These are phyloP conservation scores for Wickerhamomyces sp. DNA, from an alignment of 1,139 yeast genomes.

Conservation along the genomic window DNA sequence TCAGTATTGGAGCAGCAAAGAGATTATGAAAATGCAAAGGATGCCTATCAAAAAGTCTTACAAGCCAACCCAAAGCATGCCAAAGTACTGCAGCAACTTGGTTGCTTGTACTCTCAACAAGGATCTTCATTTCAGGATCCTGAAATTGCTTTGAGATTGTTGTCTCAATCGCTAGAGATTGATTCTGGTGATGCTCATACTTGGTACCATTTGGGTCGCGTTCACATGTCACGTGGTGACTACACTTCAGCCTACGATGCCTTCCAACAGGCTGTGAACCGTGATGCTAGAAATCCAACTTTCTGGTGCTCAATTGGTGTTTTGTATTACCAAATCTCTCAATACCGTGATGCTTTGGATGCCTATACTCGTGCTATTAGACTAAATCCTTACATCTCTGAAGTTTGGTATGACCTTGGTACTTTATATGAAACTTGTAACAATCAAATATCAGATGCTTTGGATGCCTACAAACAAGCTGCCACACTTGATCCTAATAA, in stretches of 20 bases:
- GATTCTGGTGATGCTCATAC: constrained; percentile 92
- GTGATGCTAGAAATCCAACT: constrained; percentile 94
- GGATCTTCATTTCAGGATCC: constrained; percentile 69
- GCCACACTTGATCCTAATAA: constrained; percentile 92
- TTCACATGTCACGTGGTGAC: constrained; percentile 93
- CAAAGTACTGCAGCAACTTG: constrained; percentile 91
- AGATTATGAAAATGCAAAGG: constrained; percentile 87
- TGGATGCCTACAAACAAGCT: constrained; percentile 95
- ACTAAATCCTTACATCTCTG: constrained; percentile 90
- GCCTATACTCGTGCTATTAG: constrained; percentile 96
- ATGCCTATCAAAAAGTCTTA: constrained; percentile 90
- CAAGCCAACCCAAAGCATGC: constrained; percentile 91
- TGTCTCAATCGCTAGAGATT: constrained; percentile 82
- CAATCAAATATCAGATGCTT: constrained; percentile 89
- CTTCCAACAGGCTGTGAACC: constrained; percentile 96
- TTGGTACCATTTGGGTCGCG: constrained; percentile 95
- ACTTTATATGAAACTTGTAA: constrained; percentile 95
- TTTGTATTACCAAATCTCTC: constrained; percentile 89
- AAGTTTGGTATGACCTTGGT: constrained; percentile 98
- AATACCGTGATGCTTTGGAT: constrained; percentile 93
- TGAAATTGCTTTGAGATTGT: constrained; percentile 73
- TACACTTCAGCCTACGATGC: constrained; percentile 97
- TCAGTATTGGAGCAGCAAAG: constrained; percentile 91
- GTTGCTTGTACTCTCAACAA: constrained; percentile 91
- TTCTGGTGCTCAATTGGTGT: constrained; percentile 99